Conservation (phyloP, 805 yeast genomes). For the Yarrowia sp. region DNA sequence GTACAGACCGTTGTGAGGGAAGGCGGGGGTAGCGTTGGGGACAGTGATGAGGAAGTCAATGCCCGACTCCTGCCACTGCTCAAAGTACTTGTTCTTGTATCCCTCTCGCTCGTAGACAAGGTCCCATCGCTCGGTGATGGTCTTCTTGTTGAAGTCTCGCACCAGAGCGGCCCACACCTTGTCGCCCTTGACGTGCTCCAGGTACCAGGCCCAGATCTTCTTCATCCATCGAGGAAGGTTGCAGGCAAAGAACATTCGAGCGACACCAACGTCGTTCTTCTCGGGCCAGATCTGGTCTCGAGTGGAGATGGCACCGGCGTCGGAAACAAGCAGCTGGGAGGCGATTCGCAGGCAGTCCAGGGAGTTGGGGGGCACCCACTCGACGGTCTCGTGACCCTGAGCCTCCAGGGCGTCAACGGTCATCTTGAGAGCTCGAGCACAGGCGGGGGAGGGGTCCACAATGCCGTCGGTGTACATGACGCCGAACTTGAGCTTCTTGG, state of each 20-base stretch:
- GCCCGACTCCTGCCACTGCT: constrained; percentile 51
- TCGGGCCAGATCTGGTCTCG: constrained; percentile 48
- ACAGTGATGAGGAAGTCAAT: constrained; percentile 52
- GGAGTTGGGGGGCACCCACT: constrained; percentile 58
- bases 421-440: constrained; percentile 52
- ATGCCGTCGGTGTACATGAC: constrained; percentile 58
- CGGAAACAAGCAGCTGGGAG: constrained; percentile 52
- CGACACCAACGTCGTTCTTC: constrained; percentile 51
- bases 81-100: constrained; percentile 49
- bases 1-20: constrained; percentile 51
- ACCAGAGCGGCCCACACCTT: constrained; percentile 52
- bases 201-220: constrained; percentile 50
- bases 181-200: constrained; percentile 50
- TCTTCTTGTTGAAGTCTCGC: constrained; percentile 50
- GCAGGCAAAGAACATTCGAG: constrained; percentile 47
- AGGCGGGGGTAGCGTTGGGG: constrained; percentile 56
- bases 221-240: constrained; percentile 51
- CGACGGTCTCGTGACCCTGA: constrained; percentile 58
- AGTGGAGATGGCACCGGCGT: constrained; percentile 48
- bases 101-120: constrained; percentile 50
- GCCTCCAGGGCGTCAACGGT: constrained; percentile 53
- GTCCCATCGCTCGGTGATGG: constrained; percentile 51
- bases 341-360: constrained; percentile 67
- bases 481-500: constrained; percentile 56
- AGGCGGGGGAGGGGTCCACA: constrained; percentile 59